These are phyloP conservation scores for Chaetomium globosum DNA, from an alignment of 2,329 filamentous ascomycete genomes.

Conservation along the genomic window DNA sequence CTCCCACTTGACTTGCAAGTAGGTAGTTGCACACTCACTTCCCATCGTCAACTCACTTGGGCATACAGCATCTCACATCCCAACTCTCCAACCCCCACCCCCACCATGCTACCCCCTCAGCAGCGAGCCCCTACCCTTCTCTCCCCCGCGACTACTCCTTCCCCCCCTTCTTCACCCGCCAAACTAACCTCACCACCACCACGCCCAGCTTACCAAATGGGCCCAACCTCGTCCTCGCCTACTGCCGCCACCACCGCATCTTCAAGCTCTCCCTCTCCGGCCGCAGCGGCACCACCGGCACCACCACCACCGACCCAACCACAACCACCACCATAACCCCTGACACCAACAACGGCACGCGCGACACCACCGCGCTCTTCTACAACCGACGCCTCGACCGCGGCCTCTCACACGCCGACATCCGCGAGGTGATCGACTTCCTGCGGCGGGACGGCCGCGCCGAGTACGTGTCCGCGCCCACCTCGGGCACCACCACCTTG, in stretches of 20 bases:
- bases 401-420: slow-evolving; percentile 54
- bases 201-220: slow-evolving; percentile 83
- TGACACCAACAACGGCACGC: slow-evolving; percentile 44
- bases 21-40: not conserved
- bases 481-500: slow-evolving; percentile 34
- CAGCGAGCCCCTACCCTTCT: slow-evolving; percentile 45
- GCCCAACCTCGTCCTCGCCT: slow-evolving; percentile 79
- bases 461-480: slow-evolving; percentile 55
- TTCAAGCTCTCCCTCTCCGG: slow-evolving; percentile 71
- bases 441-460: slow-evolving; percentile 62
- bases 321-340: slow-evolving; percentile 16
- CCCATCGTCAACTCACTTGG: not conserved
- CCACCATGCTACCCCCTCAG: not conserved
- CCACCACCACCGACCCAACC: slow-evolving; percentile 42
- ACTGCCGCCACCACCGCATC: slow-evolving; percentile 76
- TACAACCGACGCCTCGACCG: slow-evolving; percentile 58
- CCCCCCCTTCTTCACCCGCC: slow-evolving; percentile 83
- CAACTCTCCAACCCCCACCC: not conserved
- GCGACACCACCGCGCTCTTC: slow-evolving; percentile 53
- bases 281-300: slow-evolving; percentile 43
- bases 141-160: slow-evolving; percentile 70
- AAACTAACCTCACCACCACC: slow-evolving; percentile 74
- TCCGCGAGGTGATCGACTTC: slow-evolving; percentile 60
- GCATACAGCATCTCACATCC: not conserved
- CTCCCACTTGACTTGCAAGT: not conserved